These are phyloP conservation scores for Colletotrichum sp. DNA, from an alignment of 2,329 filamentous ascomycete species.

Conservation along the genomic window DNA sequence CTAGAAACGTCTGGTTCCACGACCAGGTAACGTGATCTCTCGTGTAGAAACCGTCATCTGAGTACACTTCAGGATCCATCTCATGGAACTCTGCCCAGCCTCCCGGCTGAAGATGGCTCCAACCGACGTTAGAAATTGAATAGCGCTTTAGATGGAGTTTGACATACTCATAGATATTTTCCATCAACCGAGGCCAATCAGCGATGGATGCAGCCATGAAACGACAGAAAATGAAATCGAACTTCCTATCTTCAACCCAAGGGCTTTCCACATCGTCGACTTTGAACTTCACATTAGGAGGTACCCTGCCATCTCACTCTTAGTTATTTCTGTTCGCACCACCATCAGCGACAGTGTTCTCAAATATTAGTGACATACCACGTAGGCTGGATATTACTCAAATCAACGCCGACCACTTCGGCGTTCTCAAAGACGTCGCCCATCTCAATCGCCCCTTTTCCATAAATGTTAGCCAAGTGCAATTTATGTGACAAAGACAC, in stretches of 20 bases:
- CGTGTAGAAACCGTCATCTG: neutral
- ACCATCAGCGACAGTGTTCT: too few relatives aligned
- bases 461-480: too few relatives aligned
- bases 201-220: neutral
- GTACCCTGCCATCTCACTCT: constrained; percentile 40
- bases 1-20: too few relatives aligned
- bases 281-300: constrained; percentile 68
- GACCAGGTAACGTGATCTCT: too few relatives aligned
- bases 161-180: neutral
- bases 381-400: neutral
- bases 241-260: constrained; percentile 40
- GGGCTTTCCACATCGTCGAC: constrained; percentile 66
- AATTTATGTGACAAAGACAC: neutral
- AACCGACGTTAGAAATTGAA: neutral
- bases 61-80: constrained; percentile 6
- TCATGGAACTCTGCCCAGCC: constrained; percentile 34
- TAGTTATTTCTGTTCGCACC: neutral
- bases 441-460: neutral
- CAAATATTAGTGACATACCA: neutral
- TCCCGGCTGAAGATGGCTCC: constrained; percentile 36
- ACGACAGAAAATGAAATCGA: constrained; percentile 34
- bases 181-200: neutral
- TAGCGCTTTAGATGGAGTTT: neutral
- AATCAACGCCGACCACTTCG: neutral
- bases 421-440: neutral